Conservation (phyloP, 2,329 filamentous ascomycete genomes). For the Nemania sp. region DNA sequence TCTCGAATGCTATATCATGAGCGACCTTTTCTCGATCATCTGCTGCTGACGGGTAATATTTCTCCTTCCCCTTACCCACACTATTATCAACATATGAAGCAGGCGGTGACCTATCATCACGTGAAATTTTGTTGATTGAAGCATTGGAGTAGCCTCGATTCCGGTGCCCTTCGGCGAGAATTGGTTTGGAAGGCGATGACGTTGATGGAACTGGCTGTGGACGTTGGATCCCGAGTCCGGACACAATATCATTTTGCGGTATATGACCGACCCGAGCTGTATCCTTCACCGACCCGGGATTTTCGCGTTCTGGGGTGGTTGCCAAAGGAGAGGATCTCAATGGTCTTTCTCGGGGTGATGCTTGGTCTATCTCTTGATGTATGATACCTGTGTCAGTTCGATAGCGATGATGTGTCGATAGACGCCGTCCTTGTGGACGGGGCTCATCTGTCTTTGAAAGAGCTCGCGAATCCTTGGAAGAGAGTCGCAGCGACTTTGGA, state of each 20-base stretch:
- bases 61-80: conserved; percentile 48
- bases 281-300: conserved; percentile 49
- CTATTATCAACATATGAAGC: conserved; percentile 54
- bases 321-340: conserved; percentile 59
- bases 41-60: conserved; percentile 50
- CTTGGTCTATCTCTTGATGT: conserved; percentile 52
- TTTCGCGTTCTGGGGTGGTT: conserved; percentile 55
- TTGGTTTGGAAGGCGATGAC: conserved; percentile 61
- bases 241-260: conserved; percentile 59
- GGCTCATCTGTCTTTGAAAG: conserved; percentile 51
- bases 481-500: conserved; percentile 55
- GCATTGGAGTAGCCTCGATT: conserved; percentile 57
- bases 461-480: conserved; percentile 53
- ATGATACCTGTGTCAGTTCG: conserved; percentile 53
- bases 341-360: conserved; percentile 58
- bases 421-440: conserved; percentile 49
- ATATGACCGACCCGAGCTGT: conserved; percentile 52
- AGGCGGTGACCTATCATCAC: conserved; percentile 53
- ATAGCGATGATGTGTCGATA: conserved; percentile 58
- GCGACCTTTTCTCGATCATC: conserved; percentile 77
- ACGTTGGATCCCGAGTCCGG: conserved; percentile 66
- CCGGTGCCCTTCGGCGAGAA: conserved; percentile 53
- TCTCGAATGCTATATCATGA: conserved; percentile 89
- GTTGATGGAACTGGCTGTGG: conserved; percentile 60
- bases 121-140: conserved; percentile 51